Evolutionary conservation across 169 alveolate species (phyloP).

Genomic region (Eimeria necatrix): DNA sequence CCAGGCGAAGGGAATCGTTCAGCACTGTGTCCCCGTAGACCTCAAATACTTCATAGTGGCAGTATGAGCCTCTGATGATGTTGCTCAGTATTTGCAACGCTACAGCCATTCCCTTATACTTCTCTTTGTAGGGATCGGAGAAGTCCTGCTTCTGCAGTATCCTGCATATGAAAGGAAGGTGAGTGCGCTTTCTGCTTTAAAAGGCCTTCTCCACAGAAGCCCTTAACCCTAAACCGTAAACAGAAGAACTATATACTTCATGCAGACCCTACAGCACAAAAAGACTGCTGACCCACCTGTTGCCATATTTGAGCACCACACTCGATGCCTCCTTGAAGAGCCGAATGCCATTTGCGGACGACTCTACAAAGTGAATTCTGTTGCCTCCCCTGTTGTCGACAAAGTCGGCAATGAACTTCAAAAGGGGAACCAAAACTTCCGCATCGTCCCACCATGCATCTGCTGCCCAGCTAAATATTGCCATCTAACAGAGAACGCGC

Average conservation of each 20-base stretch:
- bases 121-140: conserved; percentile 92
- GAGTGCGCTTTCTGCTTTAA: not conserved
- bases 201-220: not conserved
- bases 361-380: conserved; percentile 94
- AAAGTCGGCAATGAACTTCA: conserved; percentile 91
- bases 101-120: conserved; percentile 95
- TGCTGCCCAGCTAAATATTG: conserved; percentile 91
- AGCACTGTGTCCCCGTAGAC: conserved; percentile 94
- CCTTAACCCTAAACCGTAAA: not conserved
- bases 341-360: conserved; percentile 95
- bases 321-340: conserved; percentile 93
- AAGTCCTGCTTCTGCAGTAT: conserved; percentile 88
- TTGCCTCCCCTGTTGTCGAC: conserved; percentile 88
- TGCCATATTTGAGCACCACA: conserved; percentile 85
- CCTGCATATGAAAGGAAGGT: conserved; percentile 59
- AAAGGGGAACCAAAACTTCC: conserved; percentile 94
- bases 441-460: conserved; percentile 94
- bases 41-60: conserved; percentile 96
- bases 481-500: conserved; percentile 68
- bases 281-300: conserved; percentile 15
- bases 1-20: conserved; percentile 92
- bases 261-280: not conserved
- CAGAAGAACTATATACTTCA: not conserved
- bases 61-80: conserved; percentile 95
- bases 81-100: conserved; percentile 92